phyloP scores from a whole-genome alignment of 2,329 filamentous ascomycete species.

The Trichoderma sp. region DNA sequence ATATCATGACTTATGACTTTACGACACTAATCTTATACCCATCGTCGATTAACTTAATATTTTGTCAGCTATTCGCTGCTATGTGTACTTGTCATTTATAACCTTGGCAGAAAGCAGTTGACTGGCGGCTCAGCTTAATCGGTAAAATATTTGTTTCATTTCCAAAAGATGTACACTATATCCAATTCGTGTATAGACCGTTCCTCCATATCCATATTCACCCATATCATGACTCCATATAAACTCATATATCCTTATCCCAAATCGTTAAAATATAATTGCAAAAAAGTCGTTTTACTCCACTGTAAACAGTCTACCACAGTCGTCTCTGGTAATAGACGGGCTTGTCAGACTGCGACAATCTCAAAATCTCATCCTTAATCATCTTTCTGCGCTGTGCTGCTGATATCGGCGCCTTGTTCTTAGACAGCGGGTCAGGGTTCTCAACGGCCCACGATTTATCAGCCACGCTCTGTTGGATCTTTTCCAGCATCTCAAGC shows the following conservation, averaged over 20 bases:
- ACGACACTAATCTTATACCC: slow-evolving; percentile 4
- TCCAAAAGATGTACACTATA: background rate
- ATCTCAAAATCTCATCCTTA: slow-evolving; percentile 58
- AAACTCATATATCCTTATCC: background rate
- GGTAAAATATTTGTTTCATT: background rate
- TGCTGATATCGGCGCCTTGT: slow-evolving; percentile 53
- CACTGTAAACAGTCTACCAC: slow-evolving; percentile 45
- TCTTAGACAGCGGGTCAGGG: slow-evolving; percentile 44
- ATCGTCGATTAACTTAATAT: background rate
- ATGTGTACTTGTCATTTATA: background rate
- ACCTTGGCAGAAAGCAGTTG: background rate
- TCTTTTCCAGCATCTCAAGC: slow-evolving; percentile 40
- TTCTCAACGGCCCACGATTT: slow-evolving; percentile 43
- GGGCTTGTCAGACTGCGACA: slow-evolving; percentile 51
- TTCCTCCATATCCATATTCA: background rate
- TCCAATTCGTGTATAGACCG: background rate
- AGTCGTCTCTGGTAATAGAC: slow-evolving; percentile 60
- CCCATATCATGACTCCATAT: background rate
- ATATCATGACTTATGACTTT: slow-evolving; percentile 10
- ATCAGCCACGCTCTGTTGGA: slow-evolving; percentile 40
- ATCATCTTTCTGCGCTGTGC: slow-evolving; percentile 61
- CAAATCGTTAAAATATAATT: background rate
- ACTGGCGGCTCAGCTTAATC: background rate
- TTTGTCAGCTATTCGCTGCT: background rate
- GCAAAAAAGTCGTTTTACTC: background rate